phyloP scores from a whole-genome alignment of 805 yeast species.

The Hanseniaspora guilliermondii region DNA sequence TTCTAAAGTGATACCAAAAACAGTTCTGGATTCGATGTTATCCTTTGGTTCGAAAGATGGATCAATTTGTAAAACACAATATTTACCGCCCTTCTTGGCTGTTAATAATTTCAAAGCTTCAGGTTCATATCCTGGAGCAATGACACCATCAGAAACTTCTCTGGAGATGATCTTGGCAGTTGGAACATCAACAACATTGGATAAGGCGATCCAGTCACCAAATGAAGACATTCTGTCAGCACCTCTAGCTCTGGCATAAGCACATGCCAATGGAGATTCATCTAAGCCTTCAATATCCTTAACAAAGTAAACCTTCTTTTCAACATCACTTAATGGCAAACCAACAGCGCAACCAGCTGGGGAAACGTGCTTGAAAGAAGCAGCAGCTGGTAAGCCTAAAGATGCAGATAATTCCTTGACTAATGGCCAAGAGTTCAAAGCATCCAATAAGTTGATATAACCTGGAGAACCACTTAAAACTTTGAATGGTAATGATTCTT shows the following conservation, averaged over 20 bases:
- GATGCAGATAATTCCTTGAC: slow-evolving; percentile 94
- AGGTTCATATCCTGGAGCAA: slow-evolving; percentile 91
- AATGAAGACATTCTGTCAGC: slow-evolving; percentile 99
- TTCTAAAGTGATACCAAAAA: slow-evolving; percentile 86
- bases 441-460: slow-evolving; percentile 91
- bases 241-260: slow-evolving; percentile 98
- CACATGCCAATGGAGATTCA: slow-evolving; percentile 70
- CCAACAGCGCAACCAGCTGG: slow-evolving; percentile 99
- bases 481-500: slow-evolving; percentile 82
- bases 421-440: slow-evolving; percentile 96
- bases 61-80: slow-evolving; percentile 91
- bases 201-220: slow-evolving; percentile 95
- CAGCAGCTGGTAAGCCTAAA: slow-evolving; percentile 88
- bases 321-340: slow-evolving; percentile 76
- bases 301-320: slow-evolving; percentile 91
- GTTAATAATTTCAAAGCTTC: slow-evolving; percentile 82
- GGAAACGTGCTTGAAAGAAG: slow-evolving; percentile 95
- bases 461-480: slow-evolving; percentile 94
- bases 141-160: slow-evolving; percentile 97
- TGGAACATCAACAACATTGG: slow-evolving; percentile 89
- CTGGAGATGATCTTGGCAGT: slow-evolving; percentile 94
- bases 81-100: slow-evolving; percentile 94
- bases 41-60: slow-evolving; percentile 79
- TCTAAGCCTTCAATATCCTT: slow-evolving; percentile 88
- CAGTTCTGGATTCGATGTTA: slow-evolving; percentile 76